phyloP scores from a whole-genome alignment of 1,139 yeast species.

The Taphrina populina region DNA sequence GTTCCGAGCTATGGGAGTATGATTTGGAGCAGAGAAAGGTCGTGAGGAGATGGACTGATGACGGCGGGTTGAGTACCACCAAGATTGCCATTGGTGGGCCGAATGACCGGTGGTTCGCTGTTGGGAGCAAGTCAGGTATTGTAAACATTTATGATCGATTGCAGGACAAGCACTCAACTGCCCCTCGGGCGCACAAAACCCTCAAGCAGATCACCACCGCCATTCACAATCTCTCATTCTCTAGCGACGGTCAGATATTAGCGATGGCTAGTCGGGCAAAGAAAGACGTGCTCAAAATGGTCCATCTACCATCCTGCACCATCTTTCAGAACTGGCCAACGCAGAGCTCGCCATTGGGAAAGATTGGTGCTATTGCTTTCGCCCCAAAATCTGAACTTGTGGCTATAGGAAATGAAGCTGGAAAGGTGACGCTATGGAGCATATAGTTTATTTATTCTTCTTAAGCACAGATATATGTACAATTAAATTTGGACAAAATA shows the following conservation, averaged over 20 bases:
- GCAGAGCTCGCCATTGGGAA: slow-evolving; percentile 90
- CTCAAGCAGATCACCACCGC: slow-evolving; percentile 80
- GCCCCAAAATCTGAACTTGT: slow-evolving; percentile 81
- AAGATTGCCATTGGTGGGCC: slow-evolving; percentile 76
- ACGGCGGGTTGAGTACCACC: slow-evolving; percentile 82
- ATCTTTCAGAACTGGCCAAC: slow-evolving; percentile 97
- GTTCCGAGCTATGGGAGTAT: slow-evolving; percentile 94
- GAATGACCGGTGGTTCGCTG: slow-evolving; percentile 76
- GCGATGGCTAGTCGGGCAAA: slow-evolving; percentile 82
- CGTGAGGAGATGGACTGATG: slow-evolving; percentile 75
- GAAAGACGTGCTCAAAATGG: slow-evolving; percentile 80
- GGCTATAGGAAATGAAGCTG: slow-evolving; percentile 87
- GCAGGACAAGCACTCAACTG: slow-evolving; percentile 38
- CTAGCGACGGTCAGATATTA: slow-evolving; percentile 84
- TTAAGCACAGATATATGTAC: neutral
- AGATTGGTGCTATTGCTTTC: slow-evolving; percentile 78
- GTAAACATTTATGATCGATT: slow-evolving; percentile 79
- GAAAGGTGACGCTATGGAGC: slow-evolving; percentile 86
- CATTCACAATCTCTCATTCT: slow-evolving; percentile 66
- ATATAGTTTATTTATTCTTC: slow-evolving; percentile 42
- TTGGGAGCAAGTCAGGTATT: slow-evolving; percentile 85
- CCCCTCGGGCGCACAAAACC: slow-evolving; percentile 47
- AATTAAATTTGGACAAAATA: no score
- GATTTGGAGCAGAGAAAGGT: slow-evolving; percentile 55
- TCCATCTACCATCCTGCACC: slow-evolving; percentile 82